Evolutionary conservation across 495 filamentous ascomycete genomes (phyloP), one percentile per base, ranked within the genome.

Genomic region (Aspergillus mulundensis): DNA sequence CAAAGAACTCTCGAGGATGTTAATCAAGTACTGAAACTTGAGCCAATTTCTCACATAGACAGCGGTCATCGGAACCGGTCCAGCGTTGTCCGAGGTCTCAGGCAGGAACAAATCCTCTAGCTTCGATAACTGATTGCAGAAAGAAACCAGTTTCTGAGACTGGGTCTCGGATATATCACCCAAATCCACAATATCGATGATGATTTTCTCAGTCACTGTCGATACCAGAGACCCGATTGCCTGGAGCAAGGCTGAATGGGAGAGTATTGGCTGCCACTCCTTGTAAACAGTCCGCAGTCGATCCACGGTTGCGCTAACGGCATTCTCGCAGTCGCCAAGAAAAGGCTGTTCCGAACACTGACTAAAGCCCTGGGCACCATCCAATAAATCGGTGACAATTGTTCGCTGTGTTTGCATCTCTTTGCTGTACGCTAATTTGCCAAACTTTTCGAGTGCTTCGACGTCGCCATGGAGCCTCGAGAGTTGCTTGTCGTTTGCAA

Each of bases 361-460:
- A 12, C 69, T 68, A 62, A 89, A 88, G 7, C 85, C 83, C 63
- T 84, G 81, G 20, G 81, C 81, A 62, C 86, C 87, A 56, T 93
- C 91, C 1, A 99, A 84, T 0, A 94, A 76, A 68, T 99, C 95
- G 16, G 82, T 79, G 12, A 97, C 72, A 46, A 97, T 82, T 0
- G 85, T 92, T 58, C 91, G 83, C 61, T 97, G 91, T 2, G 84
- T 81, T 47, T 86, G 83, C 83, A 98, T 89, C 69, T 97, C 94
- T 55, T 86, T 88, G 54, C 83, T 81, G 66, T 97, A 98, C 3
- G 88, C 85, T 16, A 90, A 80, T 69, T 87, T 90, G 39, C 87
- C 92, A 61, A 95, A 95, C 38, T 74, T 81, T 57, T 88, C 84
- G 11, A 97, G 77, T 3, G 83, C 78, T 43, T 84, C 81, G 48